phyloP scores from a whole-genome alignment of 495 filamentous ascomycete genomes.

The Aspergillus affinis region DNA sequence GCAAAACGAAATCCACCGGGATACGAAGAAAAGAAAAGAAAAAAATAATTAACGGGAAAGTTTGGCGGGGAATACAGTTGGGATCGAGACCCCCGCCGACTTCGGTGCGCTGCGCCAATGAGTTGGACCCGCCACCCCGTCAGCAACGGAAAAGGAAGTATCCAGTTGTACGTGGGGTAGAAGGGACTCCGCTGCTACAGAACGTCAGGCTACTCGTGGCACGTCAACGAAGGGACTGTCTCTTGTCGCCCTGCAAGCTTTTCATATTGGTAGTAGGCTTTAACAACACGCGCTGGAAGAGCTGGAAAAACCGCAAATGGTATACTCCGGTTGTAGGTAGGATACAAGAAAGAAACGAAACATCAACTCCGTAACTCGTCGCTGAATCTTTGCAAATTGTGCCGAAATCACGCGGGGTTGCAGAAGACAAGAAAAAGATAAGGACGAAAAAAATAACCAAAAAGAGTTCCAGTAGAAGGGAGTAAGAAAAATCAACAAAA shows the following conservation, averaged over 20 bases:
- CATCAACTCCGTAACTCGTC: conserved; percentile 30
- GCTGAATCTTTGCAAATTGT: conserved; percentile 19
- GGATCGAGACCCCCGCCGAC: not conserved
- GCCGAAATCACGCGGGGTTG: conserved; percentile 3
- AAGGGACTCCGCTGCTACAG: not conserved
- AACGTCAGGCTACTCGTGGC: not conserved
- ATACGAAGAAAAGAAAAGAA: conserved; percentile 29
- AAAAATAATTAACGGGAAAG: not conserved
- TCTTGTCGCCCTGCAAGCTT: not conserved
- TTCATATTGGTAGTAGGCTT: not conserved
- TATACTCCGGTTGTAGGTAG: not conserved
- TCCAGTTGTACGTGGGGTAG: not conserved
- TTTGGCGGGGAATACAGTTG: not conserved
- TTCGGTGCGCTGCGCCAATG: not conserved
- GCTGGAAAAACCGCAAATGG: not conserved
- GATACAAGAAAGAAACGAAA: conserved; percentile 13
- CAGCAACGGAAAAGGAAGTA: not conserved
- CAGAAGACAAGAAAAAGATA: conserved; percentile 5
- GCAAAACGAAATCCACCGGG: conserved; percentile 32
- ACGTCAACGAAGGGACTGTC: not conserved
- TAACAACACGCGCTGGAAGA: not conserved
- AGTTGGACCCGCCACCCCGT: not conserved
- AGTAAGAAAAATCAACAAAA: conserved; percentile 22
- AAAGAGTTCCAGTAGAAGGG: not conserved
- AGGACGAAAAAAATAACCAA: not conserved